Conservation (phyloP, 257 asterid genomes). For the Rubia yunnanensis region DNA sequence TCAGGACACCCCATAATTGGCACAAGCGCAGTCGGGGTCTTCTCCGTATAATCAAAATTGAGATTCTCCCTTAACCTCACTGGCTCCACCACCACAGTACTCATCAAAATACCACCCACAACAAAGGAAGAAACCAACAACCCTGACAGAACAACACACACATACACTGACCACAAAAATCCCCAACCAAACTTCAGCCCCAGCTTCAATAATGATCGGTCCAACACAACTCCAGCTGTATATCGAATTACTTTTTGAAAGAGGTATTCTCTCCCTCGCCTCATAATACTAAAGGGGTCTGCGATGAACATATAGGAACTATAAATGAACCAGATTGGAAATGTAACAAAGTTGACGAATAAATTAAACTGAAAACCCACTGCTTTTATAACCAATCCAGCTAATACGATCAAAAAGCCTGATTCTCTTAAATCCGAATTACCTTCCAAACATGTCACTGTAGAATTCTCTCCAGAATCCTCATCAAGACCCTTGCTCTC, state of each 20-base stretch:
- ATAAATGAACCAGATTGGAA: conserved; percentile 45
- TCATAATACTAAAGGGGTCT: conserved; percentile 55
- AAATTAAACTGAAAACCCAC: conserved; percentile 44
- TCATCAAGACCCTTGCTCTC: background rate
- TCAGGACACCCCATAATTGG: conserved; percentile 35
- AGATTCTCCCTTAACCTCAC: conserved; percentile 43
- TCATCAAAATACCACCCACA: conserved; percentile 52
- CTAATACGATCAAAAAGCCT: conserved; percentile 29
- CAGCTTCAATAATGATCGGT: conserved; percentile 50
- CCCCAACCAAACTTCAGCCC: conserved; percentile 87
- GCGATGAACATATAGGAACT: conserved; percentile 45
- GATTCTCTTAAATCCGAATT: conserved; percentile 36
- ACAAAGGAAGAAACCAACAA: conserved; percentile 60
- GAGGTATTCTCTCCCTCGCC: conserved; percentile 26
- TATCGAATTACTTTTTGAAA: conserved; percentile 22
- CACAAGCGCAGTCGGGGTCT: conserved; percentile 71
- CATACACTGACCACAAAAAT: conserved; percentile 74
- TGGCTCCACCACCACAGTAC: conserved; percentile 63
- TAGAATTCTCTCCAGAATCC: conserved; percentile 20
- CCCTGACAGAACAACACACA: conserved; percentile 54
- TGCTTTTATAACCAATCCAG: conserved; percentile 44
- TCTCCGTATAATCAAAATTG: conserved; percentile 84
- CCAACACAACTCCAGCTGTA: conserved; percentile 26
- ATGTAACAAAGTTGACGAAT: conserved; percentile 27
- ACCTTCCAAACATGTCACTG: conserved; percentile 7